Evolutionary conservation across 805 yeast species (phyloP).

Genomic region (Ogataea populi-albae): DNA sequence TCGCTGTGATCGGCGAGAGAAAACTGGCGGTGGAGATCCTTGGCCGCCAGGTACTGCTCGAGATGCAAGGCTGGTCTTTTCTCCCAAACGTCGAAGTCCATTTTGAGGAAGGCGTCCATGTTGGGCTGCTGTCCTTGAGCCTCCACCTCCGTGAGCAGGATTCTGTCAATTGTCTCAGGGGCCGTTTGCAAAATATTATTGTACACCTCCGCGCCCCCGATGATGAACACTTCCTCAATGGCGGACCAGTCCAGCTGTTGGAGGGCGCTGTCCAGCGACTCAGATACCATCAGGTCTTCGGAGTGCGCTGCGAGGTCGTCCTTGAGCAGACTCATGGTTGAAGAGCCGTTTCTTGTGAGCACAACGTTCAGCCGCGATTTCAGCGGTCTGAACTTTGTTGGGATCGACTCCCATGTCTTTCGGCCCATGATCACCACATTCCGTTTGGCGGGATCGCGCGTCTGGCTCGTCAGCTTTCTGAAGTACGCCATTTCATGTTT

Average conservation of each 20-base stretch:
- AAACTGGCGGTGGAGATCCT: conserved; percentile 28
- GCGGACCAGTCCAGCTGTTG: conserved; percentile 26
- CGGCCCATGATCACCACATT: conserved; percentile 96
- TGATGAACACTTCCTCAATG: conserved; percentile 67
- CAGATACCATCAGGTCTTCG: conserved; percentile 29
- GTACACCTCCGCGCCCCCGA: conserved; percentile 93
- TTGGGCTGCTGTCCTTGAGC: conserved; percentile 38
- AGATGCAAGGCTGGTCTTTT: conserved; percentile 37
- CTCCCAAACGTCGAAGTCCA: conserved; percentile 36
- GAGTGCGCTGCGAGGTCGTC: conserved; percentile 24
- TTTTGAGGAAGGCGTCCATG: conserved; percentile 70
- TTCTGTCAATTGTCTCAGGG: conserved; percentile 42
- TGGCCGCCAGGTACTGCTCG: conserved; percentile 38
- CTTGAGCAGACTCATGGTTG: conserved; percentile 22
- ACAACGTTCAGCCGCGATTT: conserved; percentile 73
- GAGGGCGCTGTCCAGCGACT: conserved; percentile 45
- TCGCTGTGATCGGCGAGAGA: conserved; percentile 32
- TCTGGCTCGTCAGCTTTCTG: conserved; percentile 61
- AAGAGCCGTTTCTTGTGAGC: conserved; percentile 49
- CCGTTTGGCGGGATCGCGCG: conserved; percentile 29
- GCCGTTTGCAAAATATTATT: conserved; percentile 37
- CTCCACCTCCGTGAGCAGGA: conserved; percentile 68
- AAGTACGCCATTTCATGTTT: conserved; percentile 84
- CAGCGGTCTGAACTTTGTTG: conserved; percentile 77
- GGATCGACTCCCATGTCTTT: conserved; percentile 94